These are phyloP conservation scores for Westerdykella ornata DNA, from an alignment of 2,329 filamentous ascomycete genomes.

Conservation along the genomic window DNA sequence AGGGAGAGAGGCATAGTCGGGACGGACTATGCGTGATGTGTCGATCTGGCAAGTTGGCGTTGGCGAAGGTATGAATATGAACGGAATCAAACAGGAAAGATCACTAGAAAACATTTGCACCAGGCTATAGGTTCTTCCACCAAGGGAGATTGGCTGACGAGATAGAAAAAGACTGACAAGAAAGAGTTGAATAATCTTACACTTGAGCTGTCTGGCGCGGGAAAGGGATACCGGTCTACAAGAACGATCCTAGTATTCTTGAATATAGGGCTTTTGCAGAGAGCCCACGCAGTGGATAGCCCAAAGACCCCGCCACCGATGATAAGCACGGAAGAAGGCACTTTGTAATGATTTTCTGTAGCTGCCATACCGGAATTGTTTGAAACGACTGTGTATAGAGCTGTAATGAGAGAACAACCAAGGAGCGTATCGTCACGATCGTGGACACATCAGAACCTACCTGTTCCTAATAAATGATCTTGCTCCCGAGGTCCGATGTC, in stretches of 20 bases:
- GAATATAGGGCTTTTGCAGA: slow-evolving; percentile 55
- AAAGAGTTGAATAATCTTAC: slow-evolving; percentile 24
- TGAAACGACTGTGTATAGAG: not conserved
- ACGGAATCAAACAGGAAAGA: not conserved
- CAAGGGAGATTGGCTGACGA: not conserved
- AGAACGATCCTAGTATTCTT: slow-evolving; percentile 50
- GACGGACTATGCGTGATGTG: slow-evolving; percentile 55
- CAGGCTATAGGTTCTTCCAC: not conserved
- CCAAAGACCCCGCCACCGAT: slow-evolving; percentile 51
- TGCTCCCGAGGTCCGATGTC: slow-evolving; percentile 1
- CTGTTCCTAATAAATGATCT: not conserved
- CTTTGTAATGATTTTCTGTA: slow-evolving; percentile 1
- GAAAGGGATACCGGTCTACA: slow-evolving; percentile 52
- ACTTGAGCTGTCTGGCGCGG: slow-evolving; percentile 53
- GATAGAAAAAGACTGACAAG: not conserved
- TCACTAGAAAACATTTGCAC: not conserved
- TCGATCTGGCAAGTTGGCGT: slow-evolving; percentile 40
- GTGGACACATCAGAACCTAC: not conserved
- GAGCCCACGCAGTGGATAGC: slow-evolving; percentile 61
- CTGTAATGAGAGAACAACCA: slow-evolving; percentile 2
- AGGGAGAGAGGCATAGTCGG: slow-evolving; percentile 73
- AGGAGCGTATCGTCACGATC: not conserved
- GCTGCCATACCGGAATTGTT: not conserved
- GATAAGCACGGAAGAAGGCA: slow-evolving; percentile 44
- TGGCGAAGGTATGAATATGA: not conserved